Evolutionary conservation across 352 stramenopile genomes (phyloP), one percentile per base, ranked within the genome.

Genomic region (Blastocystis sp.): DNA sequence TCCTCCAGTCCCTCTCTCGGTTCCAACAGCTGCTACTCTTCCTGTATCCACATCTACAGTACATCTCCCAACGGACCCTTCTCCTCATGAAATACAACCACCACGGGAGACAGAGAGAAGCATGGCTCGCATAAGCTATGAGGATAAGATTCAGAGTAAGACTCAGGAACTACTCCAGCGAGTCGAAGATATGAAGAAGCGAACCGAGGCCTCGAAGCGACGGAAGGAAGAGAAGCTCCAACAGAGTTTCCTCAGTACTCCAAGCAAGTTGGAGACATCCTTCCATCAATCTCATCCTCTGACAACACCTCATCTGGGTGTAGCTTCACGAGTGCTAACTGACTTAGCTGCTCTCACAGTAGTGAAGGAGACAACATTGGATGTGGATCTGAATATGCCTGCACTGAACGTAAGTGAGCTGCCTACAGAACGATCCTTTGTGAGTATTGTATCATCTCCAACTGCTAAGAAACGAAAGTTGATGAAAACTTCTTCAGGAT

Each of bases 111-210:
- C 54, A 32, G 54, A 61, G 27, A 32, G 2, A n/a, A 61, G 27
- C 12, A 2, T n/a, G 12, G 19, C 54, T n/a, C 19, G 54, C 6
- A 32, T 5, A 7, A 61, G 54, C 12, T n/a, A 32, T 32, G 27
- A 61, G 5, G 54, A 63, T 24, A 37, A 19, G 14, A n/a, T 83
- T 63, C 71, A 57, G 21, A 35, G 32, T n/a, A 78, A 59, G 37
- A 66, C 71, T 1, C 71, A 83, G 29, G 21, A 32, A 21, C 14
- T 83, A n/a, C 71, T 83, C 6, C 71, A 83, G 35, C 71, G 71
- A 37, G 71, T 83, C 3, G 71, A 83, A 29, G 71, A 65, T 27
- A 57, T 83, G 49, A 83, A 83, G 51, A 83, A 83, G 54, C 46
- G 71, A 32, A 80, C 19, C 27, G 69, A 80, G 49, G 69, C 69